A percentile compares a stretch with the other conserved stretches of the same genome.
Evolutionary conservation across 345 rosid species (phyloP).

Genomic region (Syzygium oleosum): DNA sequence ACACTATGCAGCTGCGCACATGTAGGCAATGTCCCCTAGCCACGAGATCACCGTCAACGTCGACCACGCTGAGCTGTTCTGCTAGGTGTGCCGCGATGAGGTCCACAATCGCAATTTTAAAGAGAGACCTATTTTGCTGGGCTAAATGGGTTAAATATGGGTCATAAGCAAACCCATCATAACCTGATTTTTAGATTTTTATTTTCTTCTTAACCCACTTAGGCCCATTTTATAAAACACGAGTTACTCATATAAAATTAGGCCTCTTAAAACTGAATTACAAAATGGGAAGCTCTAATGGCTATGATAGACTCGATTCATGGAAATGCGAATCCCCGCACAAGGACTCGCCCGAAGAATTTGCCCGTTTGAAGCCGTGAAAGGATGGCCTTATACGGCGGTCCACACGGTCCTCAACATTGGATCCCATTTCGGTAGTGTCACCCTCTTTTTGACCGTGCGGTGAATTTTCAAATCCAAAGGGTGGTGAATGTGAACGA

Average conservation of each 20-base stretch:
- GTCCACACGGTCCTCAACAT: neutral
- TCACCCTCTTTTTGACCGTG: neutral
- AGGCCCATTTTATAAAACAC: too few relatives aligned
- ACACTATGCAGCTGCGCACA: constrained; percentile 32
- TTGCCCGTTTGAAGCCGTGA: neutral
- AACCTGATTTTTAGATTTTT: too few relatives aligned
- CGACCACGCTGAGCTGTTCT: constrained; percentile 82
- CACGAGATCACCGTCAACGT: constrained; percentile 70
- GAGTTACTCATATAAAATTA: too few relatives aligned
- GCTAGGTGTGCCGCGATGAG: constrained; percentile 69
- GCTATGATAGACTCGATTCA: neutral
- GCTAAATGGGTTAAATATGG: too few relatives aligned
- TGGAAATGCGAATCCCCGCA: neutral
- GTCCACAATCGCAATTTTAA: constrained; percentile 70
- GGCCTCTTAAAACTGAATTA: too few relatives aligned
- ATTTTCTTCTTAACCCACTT: too few relatives aligned
- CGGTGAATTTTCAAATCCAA: neutral
- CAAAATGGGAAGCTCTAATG: neutral
- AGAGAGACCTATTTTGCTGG: too few relatives aligned
- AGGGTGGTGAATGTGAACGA: neutral
- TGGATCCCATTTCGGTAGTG: neutral
- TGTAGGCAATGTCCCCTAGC: constrained; percentile 18
- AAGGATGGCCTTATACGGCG: neutral
- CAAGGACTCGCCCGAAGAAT: neutral
- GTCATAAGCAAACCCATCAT: too few relatives aligned